phyloP scores from a whole-genome alignment of 148 eudicot species.

The Camellia granthamiana region DNA sequence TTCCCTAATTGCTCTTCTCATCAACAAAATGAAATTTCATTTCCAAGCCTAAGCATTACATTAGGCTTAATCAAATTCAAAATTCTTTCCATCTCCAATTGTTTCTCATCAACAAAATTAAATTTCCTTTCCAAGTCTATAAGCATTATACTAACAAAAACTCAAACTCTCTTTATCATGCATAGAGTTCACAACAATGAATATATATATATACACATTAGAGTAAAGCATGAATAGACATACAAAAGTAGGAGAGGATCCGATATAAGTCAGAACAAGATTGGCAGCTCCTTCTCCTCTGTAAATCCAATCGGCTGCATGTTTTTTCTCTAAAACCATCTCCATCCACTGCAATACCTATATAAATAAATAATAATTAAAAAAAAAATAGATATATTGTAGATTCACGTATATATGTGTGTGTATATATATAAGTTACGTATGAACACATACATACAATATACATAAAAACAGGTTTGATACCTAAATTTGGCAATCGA shows the following conservation, averaged over 20 bases:
- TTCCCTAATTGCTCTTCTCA: too few species aligned
- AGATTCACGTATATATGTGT: neutral
- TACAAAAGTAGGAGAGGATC: constrained; percentile 78
- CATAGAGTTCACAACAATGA: neutral
- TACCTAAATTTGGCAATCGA: constrained; percentile 2
- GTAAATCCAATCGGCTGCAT: constrained; percentile 75
- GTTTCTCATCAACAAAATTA: neutral
- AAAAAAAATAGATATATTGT: neutral
- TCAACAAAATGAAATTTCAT: too few species aligned
- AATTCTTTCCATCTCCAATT: neutral
- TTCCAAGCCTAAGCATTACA: too few species aligned
- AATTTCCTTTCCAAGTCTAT: neutral
- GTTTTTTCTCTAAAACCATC: constrained; percentile 53
- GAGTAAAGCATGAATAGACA: constrained; percentile 5
- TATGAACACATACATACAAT: neutral
- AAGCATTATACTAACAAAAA: neutral
- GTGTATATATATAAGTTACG: neutral
- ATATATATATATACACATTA: neutral
- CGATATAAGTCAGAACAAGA: constrained; percentile 82
- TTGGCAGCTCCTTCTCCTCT: constrained; percentile 98
- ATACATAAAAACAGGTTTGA: neutral
- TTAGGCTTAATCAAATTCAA: too few species aligned
- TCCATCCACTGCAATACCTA: constrained; percentile 42
- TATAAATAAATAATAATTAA: too few species aligned
- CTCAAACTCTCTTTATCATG: neutral